Evolutionary conservation across 2,329 filamentous ascomycete species (phyloP), one percentile per base, ranked within the genome.

Genomic region (Diaporthe helianthi): DNA sequence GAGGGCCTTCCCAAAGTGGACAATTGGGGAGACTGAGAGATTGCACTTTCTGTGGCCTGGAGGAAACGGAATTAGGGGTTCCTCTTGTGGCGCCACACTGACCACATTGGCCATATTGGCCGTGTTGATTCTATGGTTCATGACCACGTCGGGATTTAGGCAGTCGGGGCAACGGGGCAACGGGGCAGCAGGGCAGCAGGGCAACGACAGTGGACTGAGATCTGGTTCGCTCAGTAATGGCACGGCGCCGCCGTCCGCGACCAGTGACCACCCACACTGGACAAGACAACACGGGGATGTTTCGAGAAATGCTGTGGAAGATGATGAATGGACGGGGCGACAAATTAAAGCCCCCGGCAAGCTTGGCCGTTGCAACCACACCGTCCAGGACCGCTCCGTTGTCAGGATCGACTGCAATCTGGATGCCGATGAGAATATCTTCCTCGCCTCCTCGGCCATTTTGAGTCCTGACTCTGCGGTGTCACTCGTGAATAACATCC

Each of bases 1-100:
- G 64, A 36, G 41, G 44, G 44, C 29, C 54, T 67, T 67, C 65
- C 65, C 41, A 24, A 67, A 58, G 31, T 58, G 64, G 65, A 38
- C 31, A 58, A 19, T 12, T 31, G 38, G 65, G 47, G 65, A 67
- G 22, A 67, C 58, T 67, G 65, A 54, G 65, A 67, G 22, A 67
- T 67, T 67, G 52, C 65, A 29, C 22, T 51, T 5, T 47, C 22
- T 29, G 31, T 36, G 52, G 36, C 52, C 38, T 67, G 38, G 65
- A 41, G 49, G 52, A 46, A 67, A 58, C 29, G 52, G 52, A 41
- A 58, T 67, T 58, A 58, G 65, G 65, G 65, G 52, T 67, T 67
- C 52, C 49, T 67, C 54, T 58, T 49, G 52, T 67, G 65, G 64
- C 52, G 65, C 65, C 44, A 58, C 65, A 58, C 51, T 33, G 52